These are phyloP conservation scores for Bacidia gigantensis DNA, from an alignment of 495 filamentous ascomycete species.

Conservation along the genomic window DNA sequence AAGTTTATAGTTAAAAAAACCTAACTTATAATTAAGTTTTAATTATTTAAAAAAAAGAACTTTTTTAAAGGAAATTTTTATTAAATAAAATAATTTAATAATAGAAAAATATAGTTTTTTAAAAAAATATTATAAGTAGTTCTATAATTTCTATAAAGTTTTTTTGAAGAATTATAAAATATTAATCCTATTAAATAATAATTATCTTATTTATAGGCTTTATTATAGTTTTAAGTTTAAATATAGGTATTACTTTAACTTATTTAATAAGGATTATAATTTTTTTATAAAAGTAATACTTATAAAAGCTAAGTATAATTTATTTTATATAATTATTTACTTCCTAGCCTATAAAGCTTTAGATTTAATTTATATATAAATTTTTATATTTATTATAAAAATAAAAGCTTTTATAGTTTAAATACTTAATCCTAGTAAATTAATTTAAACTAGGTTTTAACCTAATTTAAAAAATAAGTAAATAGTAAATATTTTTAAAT, in stretches of 20 bases:
- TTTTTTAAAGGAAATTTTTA: background rate
- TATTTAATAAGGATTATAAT: too few relatives aligned
- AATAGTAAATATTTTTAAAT: background rate
- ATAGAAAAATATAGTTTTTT: background rate
- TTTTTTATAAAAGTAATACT: constrained; percentile 1
- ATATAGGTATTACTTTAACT: too few relatives aligned
- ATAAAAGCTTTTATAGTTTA: background rate
- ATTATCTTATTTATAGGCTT: too few relatives aligned
- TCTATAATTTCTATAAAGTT: too few relatives aligned
- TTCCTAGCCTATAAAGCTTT: background rate
- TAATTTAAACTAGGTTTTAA: background rate
- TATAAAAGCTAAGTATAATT: constrained; percentile 7
- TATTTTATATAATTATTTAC: background rate
- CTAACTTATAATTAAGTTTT: too few relatives aligned
- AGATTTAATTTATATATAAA: background rate
- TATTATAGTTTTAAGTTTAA: too few relatives aligned
- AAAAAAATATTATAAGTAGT: constrained; percentile 2
- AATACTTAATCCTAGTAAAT: background rate
- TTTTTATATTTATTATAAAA: background rate
- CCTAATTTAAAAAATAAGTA: background rate
- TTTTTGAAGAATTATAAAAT: too few relatives aligned
- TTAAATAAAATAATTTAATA: background rate
- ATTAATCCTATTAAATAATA: too few relatives aligned
- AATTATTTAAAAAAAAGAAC: background rate
- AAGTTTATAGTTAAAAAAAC: too few relatives aligned